Conservation (phyloP, 1,284 basidiomycete genomes). For the Cronartium quercuum region DNA sequence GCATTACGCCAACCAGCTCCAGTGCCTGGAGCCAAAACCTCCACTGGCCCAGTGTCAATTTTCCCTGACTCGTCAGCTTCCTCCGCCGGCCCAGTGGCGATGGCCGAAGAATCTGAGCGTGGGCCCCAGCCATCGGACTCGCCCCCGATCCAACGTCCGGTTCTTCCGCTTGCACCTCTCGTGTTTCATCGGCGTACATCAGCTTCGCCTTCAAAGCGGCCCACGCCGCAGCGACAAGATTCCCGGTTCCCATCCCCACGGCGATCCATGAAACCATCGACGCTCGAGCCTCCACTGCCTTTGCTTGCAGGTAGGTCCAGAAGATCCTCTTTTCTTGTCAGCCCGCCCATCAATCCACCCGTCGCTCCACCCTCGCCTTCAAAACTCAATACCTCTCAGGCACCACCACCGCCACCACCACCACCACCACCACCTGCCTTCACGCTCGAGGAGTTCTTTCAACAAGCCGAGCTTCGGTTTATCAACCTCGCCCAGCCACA, state of each 20-base stretch:
- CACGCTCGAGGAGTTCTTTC: conserved; percentile 31
- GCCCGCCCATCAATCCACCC: not conserved
- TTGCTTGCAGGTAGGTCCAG: not conserved
- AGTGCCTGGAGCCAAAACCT: not conserved
- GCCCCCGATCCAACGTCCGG: not conserved
- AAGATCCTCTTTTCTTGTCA: not conserved
- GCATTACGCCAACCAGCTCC: not conserved
- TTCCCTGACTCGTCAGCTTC: not conserved
- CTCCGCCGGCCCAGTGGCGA: not conserved
- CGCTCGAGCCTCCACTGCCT: not conserved
- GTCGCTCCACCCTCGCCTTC: not conserved
- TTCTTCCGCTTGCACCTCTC: not conserved
- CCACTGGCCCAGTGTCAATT: not conserved
- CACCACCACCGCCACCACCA: not conserved
- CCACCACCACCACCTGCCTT: conserved; percentile 1
- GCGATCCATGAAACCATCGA: not conserved
- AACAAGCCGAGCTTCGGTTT: conserved; percentile 35
- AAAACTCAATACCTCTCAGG: not conserved
- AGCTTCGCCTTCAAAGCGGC: not conserved
- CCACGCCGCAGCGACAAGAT: not conserved
- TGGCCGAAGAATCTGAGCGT: not conserved
- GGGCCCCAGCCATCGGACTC: not conserved
- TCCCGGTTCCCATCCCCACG: not conserved
- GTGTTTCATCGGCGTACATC: not conserved
- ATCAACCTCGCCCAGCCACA: conserved; percentile 30